Evolutionary conservation across 2,329 filamentous ascomycete species (phyloP), one percentile per base, ranked within the genome.

Genomic region (Beauveria pseudobassiana): DNA sequence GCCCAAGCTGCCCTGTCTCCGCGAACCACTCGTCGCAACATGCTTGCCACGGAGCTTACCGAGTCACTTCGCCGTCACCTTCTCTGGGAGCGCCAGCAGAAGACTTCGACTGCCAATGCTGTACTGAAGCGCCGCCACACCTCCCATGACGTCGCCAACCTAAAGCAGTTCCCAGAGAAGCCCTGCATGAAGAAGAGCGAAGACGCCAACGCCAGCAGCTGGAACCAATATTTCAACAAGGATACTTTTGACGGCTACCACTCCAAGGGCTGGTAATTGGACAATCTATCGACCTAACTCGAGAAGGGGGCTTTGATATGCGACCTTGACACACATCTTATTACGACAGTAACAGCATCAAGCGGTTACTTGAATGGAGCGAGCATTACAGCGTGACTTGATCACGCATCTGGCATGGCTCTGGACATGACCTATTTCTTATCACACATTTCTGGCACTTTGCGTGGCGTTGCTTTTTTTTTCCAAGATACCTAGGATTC

Each of bases 61-160:
- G 92, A 96, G 73, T 96, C 91, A 24, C 86, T 99, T 3, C 87
- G 95, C 24, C 90, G 92, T 68, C 90, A 97, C 69, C 86, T 99
- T 18, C 83, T 98, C 18, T 96, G 91, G 90, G 95, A 99, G 74
- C 88, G 95, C 58, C 91, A 96, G 71, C 93, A 98, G 72, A 96
- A 95, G 82, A 91, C 91, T 63, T 89, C 90, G 40, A 93, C 91
- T 8, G 90, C 88, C 69, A 93, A 93, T 65, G 91, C 93, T 1
- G 90, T 93, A 60, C 82, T 96, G 62, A 96, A 96, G 80, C 86
- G 93, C 65, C 83, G 91, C 63, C 92, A 97, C 73, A 96, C 93
- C 8, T 90, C 93, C 2, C 90, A 93, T 66, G 93, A 97, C 71
- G 87, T 97, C 65, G 89, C 90, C 64, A 96, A 96, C 74, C 81